A percentile compares a stretch with the other conserved stretches of the same genome.
Evolutionary conservation across 345 rosid species (phyloP).

Genomic region (Corchorus capsularis): DNA sequence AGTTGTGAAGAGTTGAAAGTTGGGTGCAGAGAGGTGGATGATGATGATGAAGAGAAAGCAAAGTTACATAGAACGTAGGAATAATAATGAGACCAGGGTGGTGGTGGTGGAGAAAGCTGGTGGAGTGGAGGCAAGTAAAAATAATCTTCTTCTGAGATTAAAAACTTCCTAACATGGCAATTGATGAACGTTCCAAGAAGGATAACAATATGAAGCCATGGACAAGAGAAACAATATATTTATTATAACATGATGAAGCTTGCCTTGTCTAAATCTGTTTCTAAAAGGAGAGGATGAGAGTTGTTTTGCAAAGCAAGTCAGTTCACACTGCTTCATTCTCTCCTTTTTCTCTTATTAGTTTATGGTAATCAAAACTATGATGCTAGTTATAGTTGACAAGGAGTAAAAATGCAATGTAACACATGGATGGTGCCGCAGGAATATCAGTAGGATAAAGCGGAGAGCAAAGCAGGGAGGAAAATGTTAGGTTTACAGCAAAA

Average conservation of each 20-base stretch:
- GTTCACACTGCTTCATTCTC: conserved; percentile 22
- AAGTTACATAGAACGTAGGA: conserved; percentile 15
- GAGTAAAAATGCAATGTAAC: conserved; percentile 4
- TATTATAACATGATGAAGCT: conserved; percentile 17
- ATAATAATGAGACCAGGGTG: background rate
- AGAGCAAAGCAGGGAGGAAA: background rate
- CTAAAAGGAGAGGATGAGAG: conserved; percentile 15
- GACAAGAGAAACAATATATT: conserved; percentile 27
- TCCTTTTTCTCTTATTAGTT: background rate
- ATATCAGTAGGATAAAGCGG: background rate
- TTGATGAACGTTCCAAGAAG: conserved; percentile 27
- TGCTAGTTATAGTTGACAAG: background rate
- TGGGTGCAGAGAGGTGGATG: background rate
- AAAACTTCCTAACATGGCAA: conserved; percentile 18
- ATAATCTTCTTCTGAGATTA: conserved; percentile 26
- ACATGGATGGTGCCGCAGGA: conserved; percentile 27
- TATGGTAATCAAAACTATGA: background rate
- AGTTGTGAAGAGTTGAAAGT: background rate
- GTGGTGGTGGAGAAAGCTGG: background rate
- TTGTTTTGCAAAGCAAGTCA: conserved; percentile 22
- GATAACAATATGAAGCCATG: conserved; percentile 22
- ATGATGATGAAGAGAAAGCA: conserved; percentile 14
- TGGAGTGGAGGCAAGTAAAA: conserved; percentile 17
- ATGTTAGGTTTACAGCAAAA: background rate
- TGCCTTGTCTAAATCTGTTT: conserved; percentile 19